Evolutionary conservation across 768 basidiomycete species (phyloP).

Genomic region (Termitomyces sp.): DNA sequence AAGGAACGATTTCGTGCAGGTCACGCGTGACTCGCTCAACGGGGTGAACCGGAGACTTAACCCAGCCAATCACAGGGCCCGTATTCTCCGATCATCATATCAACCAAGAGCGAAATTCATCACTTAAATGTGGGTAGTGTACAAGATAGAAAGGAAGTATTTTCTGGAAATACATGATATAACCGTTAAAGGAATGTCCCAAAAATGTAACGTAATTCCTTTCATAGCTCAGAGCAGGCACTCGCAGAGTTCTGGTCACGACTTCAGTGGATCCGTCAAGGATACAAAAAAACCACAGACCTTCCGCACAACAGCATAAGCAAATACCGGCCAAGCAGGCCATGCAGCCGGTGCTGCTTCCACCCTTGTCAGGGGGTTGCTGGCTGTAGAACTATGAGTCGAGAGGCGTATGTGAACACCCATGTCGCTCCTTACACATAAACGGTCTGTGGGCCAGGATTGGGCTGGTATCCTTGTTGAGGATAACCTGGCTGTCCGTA

Average conservation of each 20-base stretch:
- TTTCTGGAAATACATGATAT: slow-evolving; percentile 4
- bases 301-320: slow-evolving; percentile 73
- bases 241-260: slow-evolving; percentile 60
- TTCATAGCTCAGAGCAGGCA: slow-evolving; percentile 49
- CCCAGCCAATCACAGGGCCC: slow-evolving; percentile 25
- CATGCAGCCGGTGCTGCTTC: slow-evolving; percentile 40
- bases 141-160: slow-evolving; percentile 2
- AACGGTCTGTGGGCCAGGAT: slow-evolving; percentile 65
- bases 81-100: slow-evolving; percentile 17
- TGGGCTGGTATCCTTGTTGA: slow-evolving; percentile 50
- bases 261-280: slow-evolving; percentile 1
- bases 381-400: slow-evolving; percentile 24
- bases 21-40: slow-evolving; percentile 41
- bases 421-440: slow-evolving; percentile 54
- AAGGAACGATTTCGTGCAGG: slow-evolving; percentile 30
- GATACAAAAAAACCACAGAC: slow-evolving; percentile 23
- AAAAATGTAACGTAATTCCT: background rate
- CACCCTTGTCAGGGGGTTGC: slow-evolving; percentile 45
- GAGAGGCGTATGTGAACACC: background rate
- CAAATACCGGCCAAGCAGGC: slow-evolving; percentile 64
- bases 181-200: slow-evolving; percentile 3
- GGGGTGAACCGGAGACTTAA: slow-evolving; percentile 45
- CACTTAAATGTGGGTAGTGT: background rate
- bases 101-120: background rate
- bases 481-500: slow-evolving; percentile 33